These are phyloP conservation scores for Tricholoma bakamatsutake DNA, from an alignment of 768 basidiomycete species.

Conservation along the genomic window DNA sequence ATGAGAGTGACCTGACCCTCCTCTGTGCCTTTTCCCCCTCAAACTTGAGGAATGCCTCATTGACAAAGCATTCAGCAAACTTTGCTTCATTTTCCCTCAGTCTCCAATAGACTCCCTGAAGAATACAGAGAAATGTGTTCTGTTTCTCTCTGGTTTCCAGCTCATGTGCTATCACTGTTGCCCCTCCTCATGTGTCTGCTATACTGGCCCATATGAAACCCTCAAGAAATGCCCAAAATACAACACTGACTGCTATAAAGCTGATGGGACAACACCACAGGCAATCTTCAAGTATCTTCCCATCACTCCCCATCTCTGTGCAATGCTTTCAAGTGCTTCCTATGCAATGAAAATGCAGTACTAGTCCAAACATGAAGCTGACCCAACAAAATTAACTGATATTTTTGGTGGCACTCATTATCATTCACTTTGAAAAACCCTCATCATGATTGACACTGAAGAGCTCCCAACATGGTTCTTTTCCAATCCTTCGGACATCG, in stretches of 20 bases:
- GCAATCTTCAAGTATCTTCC: conserved; percentile 32
- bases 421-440: conserved; percentile 9
- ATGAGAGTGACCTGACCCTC: too few species aligned
- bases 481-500: conserved; percentile 11
- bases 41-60: conserved; percentile 21
- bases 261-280: conserved; percentile 14
- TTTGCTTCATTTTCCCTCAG: conserved; percentile 19
- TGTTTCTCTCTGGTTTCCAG: too few species aligned
- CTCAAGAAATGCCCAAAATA: conserved; percentile 30
- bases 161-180: conserved; percentile 34
- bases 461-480: conserved; percentile 25
- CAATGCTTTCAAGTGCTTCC: conserved; percentile 7
- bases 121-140: conserved; percentile 1
- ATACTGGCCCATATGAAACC: conserved; percentile 12
- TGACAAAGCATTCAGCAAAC: conserved; percentile 19
- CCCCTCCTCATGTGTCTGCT: conserved; percentile 27
- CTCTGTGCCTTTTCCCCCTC: too few species aligned
- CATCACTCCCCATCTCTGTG: conserved; percentile 28
- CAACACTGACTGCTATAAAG: conserved; percentile 9
- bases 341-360: conserved; percentile 23
- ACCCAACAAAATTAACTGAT: conserved; percentile 19
- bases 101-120: conserved; percentile 13
- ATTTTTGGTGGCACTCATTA: conserved; percentile 31
- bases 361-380: conserved; percentile 10
- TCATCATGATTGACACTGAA: conserved; percentile 22